Base-by-base conservation (phyloP, 2,329 filamentous ascomycete species). In the Clonostachys sp. region DNA sequence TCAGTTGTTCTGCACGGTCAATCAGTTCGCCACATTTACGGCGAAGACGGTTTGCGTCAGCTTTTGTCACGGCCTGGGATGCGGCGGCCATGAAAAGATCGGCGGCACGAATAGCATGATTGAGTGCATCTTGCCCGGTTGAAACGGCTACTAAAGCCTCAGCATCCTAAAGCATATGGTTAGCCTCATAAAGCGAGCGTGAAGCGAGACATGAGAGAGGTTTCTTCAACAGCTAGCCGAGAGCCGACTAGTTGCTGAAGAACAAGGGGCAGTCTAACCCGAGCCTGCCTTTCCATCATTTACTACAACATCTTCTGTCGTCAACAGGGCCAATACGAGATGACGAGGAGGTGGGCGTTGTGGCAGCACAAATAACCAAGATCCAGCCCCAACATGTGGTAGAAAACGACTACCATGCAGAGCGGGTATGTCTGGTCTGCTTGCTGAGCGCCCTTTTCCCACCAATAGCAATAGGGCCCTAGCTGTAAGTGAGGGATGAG, bases 1-100 rank as follows among this genome's bases (percentile, higher is more conserved):
- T 96, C 58, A 96, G 86, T 45, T 71, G 74, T 65, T 96, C 91
- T 4, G 89, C 91, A 50, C 77, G 72, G 5, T 74, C 77, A 51
- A 96, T 77, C 44, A 95, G 71, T 45, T 84, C 77, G 56, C 83
- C 77, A 65, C 85, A 89, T 68, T 86, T 87, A 43, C 73, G 67
- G 53, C 83, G 81, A 44, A 95, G 68, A n/a, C 80, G 77, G 40
- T 72, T 69, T 55, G 82, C 89, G 48, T 95, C 86, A 5, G 67
- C 63, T n/a, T 80, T 68, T 45, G 69, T 74, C n/a, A 72, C 65
- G 6, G 84, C 78, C 50, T 87, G 71, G 50, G 73, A 75, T 46
- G 89, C 72, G 3, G 89, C 89, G 58, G 81, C 80, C 83, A 96
- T 89, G 56, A 94, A 91, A 45, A 87, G 72, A 62, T 96, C 90